Base-by-base conservation (phyloP, 352 stramenopile species). In the Blastocystis sp. region DNA sequence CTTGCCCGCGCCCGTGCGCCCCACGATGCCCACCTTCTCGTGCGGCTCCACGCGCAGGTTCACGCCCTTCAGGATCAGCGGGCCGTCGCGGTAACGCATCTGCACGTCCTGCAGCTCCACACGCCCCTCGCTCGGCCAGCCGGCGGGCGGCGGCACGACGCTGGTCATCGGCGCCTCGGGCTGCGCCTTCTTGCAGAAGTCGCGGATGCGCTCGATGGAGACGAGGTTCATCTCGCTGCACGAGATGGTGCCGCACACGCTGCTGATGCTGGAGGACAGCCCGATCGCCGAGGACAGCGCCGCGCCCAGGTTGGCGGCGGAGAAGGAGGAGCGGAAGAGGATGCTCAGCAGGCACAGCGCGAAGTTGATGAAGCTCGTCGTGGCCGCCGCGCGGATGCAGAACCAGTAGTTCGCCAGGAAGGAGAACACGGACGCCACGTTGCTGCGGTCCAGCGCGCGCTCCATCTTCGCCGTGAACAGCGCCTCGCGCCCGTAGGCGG, bases 1-100 rank as follows among this genome's bases (percentile, higher is more conserved):
- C 90, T 97, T 95, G 81, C 94, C 94, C 3, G 91, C 92, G 42
- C 94, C 94, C 0, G 94, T 96, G 84, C 93, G 90, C n/a, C 95
- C 95, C 0, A 98, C 93, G 21, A 98, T 93, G 45, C 94, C 95
- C 77, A 96, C 91, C 82, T 95, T n/a, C n/a, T n/a, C n/a, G n/a
- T n/a, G n/a, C n/a, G n/a, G n/a, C n/a, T n/a, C n/a, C n/a, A n/a
- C n/a, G n/a, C n/a, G n/a, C n/a, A n/a, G n/a, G n/a, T n/a, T n/a
- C n/a, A n/a, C n/a, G n/a, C n/a, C n/a, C n/a, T n/a, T n/a, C n/a
- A n/a, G n/a, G n/a, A n/a, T n/a, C n/a, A n/a, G n/a, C n/a, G n/a
- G n/a, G n/a, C n/a, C n/a, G n/a, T n/a, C n/a, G n/a, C n/a, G n/a
- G n/a, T n/a, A n/a, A n/a, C n/a, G n/a, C n/a, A n/a, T n/a, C n/a